Conservation (phyloP, 2,329 filamentous ascomycete genomes). For the Fusarium globosum region DNA sequence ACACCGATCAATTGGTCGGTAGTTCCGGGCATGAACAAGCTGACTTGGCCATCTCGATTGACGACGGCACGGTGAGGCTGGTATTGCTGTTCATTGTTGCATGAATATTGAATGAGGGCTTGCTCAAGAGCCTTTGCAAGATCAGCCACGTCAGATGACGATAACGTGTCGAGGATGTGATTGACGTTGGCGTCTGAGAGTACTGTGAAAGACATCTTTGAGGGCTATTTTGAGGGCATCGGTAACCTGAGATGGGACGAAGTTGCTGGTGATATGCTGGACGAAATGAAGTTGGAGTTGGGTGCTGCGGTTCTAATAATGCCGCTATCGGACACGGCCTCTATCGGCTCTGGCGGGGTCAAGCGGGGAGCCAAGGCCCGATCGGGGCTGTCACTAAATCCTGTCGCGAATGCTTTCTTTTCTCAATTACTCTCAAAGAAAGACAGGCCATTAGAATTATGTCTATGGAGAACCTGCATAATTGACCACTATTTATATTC, state of each 20-base stretch:
- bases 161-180: conserved; percentile 34
- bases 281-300: background rate
- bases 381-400: background rate
- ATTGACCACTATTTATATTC: background rate
- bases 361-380: background rate
- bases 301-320: background rate
- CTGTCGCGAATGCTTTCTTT: background rate
- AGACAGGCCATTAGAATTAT: background rate
- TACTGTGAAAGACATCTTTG: conserved; percentile 40
- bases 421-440: background rate
- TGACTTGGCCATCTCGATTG: conserved; percentile 70
- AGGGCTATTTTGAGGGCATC: fast-evolving
- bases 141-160: conserved; percentile 25
- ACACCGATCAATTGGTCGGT: conserved; percentile 69
- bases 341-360: background rate
- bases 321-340: conserved; percentile 4
- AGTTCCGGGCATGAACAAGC: conserved; percentile 75
- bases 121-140: conserved; percentile 32
- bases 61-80: conserved; percentile 72
- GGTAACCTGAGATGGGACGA: too few species aligned
- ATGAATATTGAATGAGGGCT: conserved; percentile 62
- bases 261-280: background rate
- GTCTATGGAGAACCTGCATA: too few species aligned
- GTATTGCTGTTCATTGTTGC: conserved; percentile 68
- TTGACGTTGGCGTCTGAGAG: conserved; percentile 40